Evolutionary conservation across 306 rosid species (phyloP), one percentile per base, ranked within the genome.

Genomic region (Calophaca sinica): DNA sequence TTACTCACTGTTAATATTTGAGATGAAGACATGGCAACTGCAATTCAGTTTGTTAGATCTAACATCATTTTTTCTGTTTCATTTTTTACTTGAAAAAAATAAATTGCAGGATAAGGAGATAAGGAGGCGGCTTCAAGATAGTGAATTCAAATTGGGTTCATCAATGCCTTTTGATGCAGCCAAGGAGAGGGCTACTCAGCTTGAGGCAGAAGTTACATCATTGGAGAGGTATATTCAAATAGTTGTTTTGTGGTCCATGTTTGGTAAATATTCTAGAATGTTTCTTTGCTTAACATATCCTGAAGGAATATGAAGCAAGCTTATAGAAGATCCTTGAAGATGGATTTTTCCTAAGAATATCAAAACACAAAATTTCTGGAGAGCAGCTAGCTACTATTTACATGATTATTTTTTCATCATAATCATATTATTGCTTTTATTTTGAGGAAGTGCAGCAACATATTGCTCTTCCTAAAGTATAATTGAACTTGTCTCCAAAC

Each of bases 151-250:
- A 80, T 81, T 94, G 84, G 99, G 99, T 59, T 83, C 77, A 75
- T 90, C 97, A 50, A 90, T 94, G 96, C 99, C 99, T 74, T 79
- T 88, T 31, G 90, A 85, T 82, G 89, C 82, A 55, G 97, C 96
- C 82, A 90, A 85, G 80, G 92, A 87, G 79, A 92, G 97, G 80
- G 81, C 88, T 85, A 5, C 87, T 46, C 99, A 90, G 70, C 96
- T 94, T 58, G 97, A 92, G 81, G 84, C 84, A 68, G 93, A 88
- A 76, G 89, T 92, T 84, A 88, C 92, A 57, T 85, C 87, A 72
- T 62, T 92, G 70, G 96, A 94, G 62, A 90, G 97, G 99, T 92
- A 79, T 71, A 65, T 68, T 75, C 63, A 58, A 68, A 62, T 53
- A 54, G 73, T 61, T 32, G 11, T 62, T 50, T 59, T 66, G 29